These are phyloP conservation scores for Aureobasidium sp. DNA, from an alignment of 2,329 filamentous ascomycete genomes.

Conservation along the genomic window DNA sequence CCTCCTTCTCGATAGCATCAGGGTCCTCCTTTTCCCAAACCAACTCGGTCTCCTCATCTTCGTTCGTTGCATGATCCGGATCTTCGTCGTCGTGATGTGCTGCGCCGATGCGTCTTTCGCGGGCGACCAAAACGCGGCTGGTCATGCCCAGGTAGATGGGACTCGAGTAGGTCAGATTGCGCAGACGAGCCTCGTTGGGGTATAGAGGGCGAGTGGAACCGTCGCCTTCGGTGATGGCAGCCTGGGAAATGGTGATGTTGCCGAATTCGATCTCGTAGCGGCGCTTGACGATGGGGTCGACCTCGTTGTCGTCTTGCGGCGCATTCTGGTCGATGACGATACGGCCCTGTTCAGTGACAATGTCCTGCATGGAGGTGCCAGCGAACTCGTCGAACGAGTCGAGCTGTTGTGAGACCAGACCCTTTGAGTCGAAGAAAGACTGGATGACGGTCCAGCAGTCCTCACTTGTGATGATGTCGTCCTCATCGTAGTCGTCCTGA, in stretches of 20 bases:
- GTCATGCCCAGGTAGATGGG: slow-evolving; percentile 84
- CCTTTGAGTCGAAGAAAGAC: slow-evolving; percentile 93
- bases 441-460: slow-evolving; percentile 98
- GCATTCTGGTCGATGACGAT: slow-evolving; percentile 92
- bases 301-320: slow-evolving; percentile 62
- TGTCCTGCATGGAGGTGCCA: slow-evolving; percentile 83
- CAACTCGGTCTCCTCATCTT: slow-evolving; percentile 35
- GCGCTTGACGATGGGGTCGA: slow-evolving; percentile 65
- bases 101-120: slow-evolving; percentile 58
- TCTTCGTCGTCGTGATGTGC: slow-evolving; percentile 59
- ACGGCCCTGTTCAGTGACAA: slow-evolving; percentile 84
- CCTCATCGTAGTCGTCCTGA: slow-evolving; percentile 17
- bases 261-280: slow-evolving; percentile 95
- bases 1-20: slow-evolving; percentile 38
- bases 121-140: slow-evolving; percentile 74
- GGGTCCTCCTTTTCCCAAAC: slow-evolving; percentile 37
- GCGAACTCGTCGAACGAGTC: slow-evolving; percentile 99
- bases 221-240: slow-evolving; percentile 87
- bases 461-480: slow-evolving; percentile 68
- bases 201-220: slow-evolving; percentile 77
- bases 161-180: slow-evolving; percentile 91
- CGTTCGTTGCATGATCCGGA: slow-evolving; percentile 36
- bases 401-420: slow-evolving; percentile 92
- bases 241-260: slow-evolving; percentile 77
- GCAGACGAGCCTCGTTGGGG: slow-evolving; percentile 89